Percentiles rank a stretch among this genome's conserved stretches.
Evolutionary conservation across 768 basidiomycete species (phyloP).

Genomic region (Leucocoprinus birnbaumii): DNA sequence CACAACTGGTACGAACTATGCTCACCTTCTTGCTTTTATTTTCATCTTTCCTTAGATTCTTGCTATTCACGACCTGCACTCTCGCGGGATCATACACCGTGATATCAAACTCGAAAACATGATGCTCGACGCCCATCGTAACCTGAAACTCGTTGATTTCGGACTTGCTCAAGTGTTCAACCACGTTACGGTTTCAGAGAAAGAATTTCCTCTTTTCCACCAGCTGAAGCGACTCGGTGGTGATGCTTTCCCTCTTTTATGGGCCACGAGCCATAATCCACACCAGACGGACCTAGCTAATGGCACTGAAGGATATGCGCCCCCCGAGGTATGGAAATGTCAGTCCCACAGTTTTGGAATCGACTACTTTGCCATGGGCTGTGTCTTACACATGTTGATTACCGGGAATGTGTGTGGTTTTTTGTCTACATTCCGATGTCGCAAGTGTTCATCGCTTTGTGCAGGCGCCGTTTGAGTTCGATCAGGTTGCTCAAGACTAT

Average conservation of each 20-base stretch:
- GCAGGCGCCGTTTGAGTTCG: conserved; percentile 6
- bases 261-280: conserved; percentile 9
- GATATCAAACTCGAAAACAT: conserved; percentile 17
- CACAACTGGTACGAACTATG: background rate
- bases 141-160: conserved; percentile 14
- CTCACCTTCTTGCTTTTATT: background rate
- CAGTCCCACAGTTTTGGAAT: conserved; percentile 11
- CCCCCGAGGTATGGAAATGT: conserved; percentile 8
- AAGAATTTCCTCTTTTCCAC: background rate
- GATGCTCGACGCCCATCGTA: conserved; percentile 11
- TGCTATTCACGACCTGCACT: conserved; percentile 13
- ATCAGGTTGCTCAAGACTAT: background rate
- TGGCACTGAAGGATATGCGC: conserved; percentile 9
- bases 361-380: conserved; percentile 11
- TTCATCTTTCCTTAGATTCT: background rate
- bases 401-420: conserved; percentile 1
- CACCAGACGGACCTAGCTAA: conserved; percentile 10
- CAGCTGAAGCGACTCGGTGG: background rate
- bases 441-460: background rate
- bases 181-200: conserved; percentile 2
- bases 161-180: conserved; percentile 12
- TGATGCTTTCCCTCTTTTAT: conserved; percentile 4
- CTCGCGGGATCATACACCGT: conserved; percentile 14
- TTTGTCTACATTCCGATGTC: background rate
- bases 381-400: conserved; percentile 7